Percentiles rank a stretch among this genome's conserved stretches.
Conservation (phyloP, 1,284 basidiomycete species). For the Phellopilus nigrolimitatus region DNA sequence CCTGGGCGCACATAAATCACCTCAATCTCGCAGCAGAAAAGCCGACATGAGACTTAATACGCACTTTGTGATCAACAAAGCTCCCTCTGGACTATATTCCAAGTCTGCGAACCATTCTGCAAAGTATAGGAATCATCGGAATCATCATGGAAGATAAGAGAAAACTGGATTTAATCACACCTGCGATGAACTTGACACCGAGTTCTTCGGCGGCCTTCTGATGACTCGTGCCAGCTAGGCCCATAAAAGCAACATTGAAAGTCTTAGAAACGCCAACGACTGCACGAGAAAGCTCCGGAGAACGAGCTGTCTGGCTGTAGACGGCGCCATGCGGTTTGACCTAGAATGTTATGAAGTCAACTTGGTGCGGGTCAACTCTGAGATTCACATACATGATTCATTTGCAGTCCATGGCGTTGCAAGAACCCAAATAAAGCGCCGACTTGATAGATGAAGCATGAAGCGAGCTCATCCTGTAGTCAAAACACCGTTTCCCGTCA, state of each 20-base stretch:
- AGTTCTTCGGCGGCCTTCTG: constrained; percentile 47
- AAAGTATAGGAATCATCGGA: neutral
- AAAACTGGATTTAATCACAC: constrained; percentile 27
- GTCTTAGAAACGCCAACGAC: constrained; percentile 45
- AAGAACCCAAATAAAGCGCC: constrained; percentile 56
- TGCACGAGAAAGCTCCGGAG: constrained; percentile 47
- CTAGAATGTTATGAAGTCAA: constrained; percentile 20
- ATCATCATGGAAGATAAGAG: neutral
- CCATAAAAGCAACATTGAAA: constrained; percentile 52
- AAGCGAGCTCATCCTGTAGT: constrained; percentile 46
- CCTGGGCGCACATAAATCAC: constrained; percentile 28
- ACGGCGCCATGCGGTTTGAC: constrained; percentile 55
- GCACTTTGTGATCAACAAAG: constrained; percentile 52
- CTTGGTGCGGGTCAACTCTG: too few species aligned
- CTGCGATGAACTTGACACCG: constrained; percentile 54
- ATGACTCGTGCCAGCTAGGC: constrained; percentile 55
- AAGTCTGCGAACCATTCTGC: constrained; percentile 62
- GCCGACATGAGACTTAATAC: constrained; percentile 18
- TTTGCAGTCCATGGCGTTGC: constrained; percentile 39
- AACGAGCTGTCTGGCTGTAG: constrained; percentile 51
- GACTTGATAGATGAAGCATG: constrained; percentile 59
- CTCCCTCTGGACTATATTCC: constrained; percentile 50
- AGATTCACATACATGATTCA: constrained; percentile 44
- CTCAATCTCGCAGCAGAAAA: too few species aligned
- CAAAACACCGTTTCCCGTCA: neutral